phyloP scores from a whole-genome alignment of 768 basidiomycete species.

The Pisolithus sp. region DNA sequence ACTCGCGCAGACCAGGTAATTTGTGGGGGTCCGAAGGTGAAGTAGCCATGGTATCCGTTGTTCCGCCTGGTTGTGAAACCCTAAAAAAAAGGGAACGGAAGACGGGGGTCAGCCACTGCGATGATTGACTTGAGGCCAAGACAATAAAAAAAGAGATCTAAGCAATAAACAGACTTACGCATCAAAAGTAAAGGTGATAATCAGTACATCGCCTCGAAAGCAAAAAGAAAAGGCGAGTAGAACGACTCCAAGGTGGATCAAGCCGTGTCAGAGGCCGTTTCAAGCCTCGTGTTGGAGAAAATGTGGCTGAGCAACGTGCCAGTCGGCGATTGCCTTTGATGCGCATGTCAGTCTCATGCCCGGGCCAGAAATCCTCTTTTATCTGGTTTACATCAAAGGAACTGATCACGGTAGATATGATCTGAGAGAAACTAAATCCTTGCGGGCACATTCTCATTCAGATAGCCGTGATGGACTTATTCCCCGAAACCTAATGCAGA shows the following conservation, averaged over 20 bases:
- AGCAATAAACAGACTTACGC: conserved; percentile 11
- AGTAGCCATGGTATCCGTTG: conserved; percentile 28
- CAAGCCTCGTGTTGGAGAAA: conserved; percentile 25
- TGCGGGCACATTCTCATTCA: background rate
- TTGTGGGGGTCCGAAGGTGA: conserved; percentile 25
- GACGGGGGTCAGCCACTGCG: background rate
- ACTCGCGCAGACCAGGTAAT: conserved; percentile 2
- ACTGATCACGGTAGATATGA: background rate
- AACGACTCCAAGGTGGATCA: conserved; percentile 4
- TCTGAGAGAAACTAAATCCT: background rate
- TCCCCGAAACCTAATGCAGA: conserved; percentile 21
- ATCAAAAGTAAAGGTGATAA: conserved; percentile 15
- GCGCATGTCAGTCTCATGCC: conserved; percentile 3
- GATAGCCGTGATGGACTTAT: background rate
- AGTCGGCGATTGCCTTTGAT: conserved; percentile 22
- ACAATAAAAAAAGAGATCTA: background rate
- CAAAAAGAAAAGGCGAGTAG: conserved; percentile 8
- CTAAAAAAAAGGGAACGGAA: conserved; percentile 11
- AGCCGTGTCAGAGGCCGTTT: conserved; percentile 9
- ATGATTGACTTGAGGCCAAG: background rate
- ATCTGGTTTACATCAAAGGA: conserved; percentile 6
- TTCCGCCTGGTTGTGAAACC: conserved; percentile 28
- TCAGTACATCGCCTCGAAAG: conserved; percentile 16
- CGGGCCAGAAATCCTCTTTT: too few relatives aligned
- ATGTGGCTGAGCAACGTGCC: conserved; percentile 31